Conservation (phyloP, 371 early-diverging fungal genomes). For the Circinella umbellata region DNA sequence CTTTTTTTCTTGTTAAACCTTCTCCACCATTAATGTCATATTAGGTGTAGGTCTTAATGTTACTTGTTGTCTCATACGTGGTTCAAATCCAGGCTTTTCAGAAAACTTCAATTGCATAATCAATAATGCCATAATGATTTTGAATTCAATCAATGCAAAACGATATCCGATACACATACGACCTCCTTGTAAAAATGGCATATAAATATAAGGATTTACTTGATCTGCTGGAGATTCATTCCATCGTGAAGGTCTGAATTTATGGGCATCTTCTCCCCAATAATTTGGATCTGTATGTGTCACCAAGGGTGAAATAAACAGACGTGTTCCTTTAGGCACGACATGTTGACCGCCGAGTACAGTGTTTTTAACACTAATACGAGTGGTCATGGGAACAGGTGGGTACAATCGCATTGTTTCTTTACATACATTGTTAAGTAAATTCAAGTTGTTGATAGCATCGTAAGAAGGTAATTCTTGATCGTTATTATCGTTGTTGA, state of each 20-base stretch:
- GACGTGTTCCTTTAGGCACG: constrained; percentile 58
- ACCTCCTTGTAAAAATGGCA: constrained; percentile 64
- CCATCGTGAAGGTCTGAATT: constrained; percentile 72
- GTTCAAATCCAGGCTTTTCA: constrained; percentile 28
- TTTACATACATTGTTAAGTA: constrained; percentile 47
- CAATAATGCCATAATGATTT: constrained; percentile 29
- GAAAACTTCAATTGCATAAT: constrained; percentile 20
- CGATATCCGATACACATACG: constrained; percentile 30
- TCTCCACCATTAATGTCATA: constrained; percentile 27
- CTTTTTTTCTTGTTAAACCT: not conserved
- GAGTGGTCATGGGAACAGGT: constrained; percentile 54
- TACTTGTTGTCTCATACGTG: constrained; percentile 17
- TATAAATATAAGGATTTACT: constrained; percentile 50
- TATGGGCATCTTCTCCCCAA: constrained; percentile 72
- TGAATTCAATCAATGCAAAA: constrained; percentile 35
- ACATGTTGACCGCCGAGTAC: constrained; percentile 42
- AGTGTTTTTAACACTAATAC: constrained; percentile 37
- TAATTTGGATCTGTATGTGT: constrained; percentile 51
- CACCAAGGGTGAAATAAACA: constrained; percentile 47
- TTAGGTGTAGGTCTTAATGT: constrained; percentile 31
- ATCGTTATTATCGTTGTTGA: constrained; percentile 1
- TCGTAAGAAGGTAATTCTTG: constrained; percentile 36
- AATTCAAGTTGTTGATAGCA: constrained; percentile 25
- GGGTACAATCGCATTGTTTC: constrained; percentile 50
- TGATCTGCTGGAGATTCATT: constrained; percentile 31